Evolutionary conservation across 805 yeast genomes (phyloP), one percentile per base, ranked within the genome.

Genomic region (Ogataea methylovora): DNA sequence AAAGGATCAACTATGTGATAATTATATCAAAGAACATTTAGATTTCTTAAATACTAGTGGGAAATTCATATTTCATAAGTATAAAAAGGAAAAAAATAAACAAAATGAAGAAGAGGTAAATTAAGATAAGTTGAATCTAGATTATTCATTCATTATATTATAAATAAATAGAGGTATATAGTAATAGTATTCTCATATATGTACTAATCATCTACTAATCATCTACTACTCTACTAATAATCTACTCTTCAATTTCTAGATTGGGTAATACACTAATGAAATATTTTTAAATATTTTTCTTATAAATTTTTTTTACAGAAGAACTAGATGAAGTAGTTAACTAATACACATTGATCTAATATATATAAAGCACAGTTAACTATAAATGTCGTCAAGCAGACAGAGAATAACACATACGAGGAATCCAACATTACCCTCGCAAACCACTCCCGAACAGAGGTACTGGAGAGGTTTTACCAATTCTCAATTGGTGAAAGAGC

Each of bases 401-500:
- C 80, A 76, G 41, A 71, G 85, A 55, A 70, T 85, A 8, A 66
- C 71, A 19, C 79, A 76, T 20, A 72, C 71, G 21, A 71, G 84
- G 52, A 77, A 75, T 41, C 83, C 95, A 2, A 77, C 84, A 1
- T 69, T 85, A 33, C 94, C 95, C 3, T 77, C 84, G 9, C 82
- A 78, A 49, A 79, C 88, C 2, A 85, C 95, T 0, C 90, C 96
- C 1, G 97, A 90, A 45, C 94, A 87, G 51, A 71, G 94, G 46
- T 90, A 84, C 62, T 92, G 97, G 97, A 69, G 94, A 47, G 84
- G 86, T 6, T 88, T 80, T 56, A 60, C 67, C 33, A 81, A 77
- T 44, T 90, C 97, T 3, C 90, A 90, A 54, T 67, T 92, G 25
- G 86, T 88, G 19, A 90, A 92, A 56, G 97, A 92, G 56, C 90